phyloP scores from a whole-genome alignment of 1,284 basidiomycete genomes.

The Papiliotrema flavescens region DNA sequence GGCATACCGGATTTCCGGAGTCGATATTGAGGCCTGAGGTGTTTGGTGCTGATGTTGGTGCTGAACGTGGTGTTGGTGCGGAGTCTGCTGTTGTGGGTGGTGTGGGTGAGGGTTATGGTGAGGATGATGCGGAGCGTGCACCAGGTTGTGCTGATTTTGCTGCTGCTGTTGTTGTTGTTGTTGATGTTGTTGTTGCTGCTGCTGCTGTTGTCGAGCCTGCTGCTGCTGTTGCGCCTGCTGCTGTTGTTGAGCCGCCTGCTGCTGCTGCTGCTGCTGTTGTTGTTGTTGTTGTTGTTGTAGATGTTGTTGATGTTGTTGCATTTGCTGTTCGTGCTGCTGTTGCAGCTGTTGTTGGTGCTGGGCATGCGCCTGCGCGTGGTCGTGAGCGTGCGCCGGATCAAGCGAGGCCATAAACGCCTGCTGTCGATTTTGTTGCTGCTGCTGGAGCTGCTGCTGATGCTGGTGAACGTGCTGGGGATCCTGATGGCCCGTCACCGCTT shows the following conservation, averaged over 20 bases:
- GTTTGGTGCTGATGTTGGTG: constrained; percentile 14
- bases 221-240: constrained; percentile 4
- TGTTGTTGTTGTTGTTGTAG: constrained; percentile 8
- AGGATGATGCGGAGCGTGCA: too few species aligned
- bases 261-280: background rate
- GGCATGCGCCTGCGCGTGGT: too few species aligned
- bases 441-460: background rate
- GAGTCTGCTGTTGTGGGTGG: constrained; percentile 7
- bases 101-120: constrained; percentile 8
- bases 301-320: constrained; percentile 8
- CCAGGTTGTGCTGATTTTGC: constrained; percentile 4
- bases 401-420: too few species aligned
- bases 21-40: too few species aligned
- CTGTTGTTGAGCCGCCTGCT: constrained; percentile 5
- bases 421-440: too few species aligned
- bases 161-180: background rate
- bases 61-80: constrained; percentile 1
- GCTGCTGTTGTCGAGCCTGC: background rate
- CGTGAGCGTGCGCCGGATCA: too few species aligned
- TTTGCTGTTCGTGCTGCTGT: too few species aligned
- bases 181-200: constrained; percentile 3
- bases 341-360: too few species aligned
- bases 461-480: background rate
- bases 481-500: background rate
- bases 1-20: background rate